Percentiles rank a stretch among this genome's conserved stretches.
These are phyloP conservation scores for Pleodorina starrii DNA, from an alignment of 139 green algal genomes.

Conservation along the genomic window DNA sequence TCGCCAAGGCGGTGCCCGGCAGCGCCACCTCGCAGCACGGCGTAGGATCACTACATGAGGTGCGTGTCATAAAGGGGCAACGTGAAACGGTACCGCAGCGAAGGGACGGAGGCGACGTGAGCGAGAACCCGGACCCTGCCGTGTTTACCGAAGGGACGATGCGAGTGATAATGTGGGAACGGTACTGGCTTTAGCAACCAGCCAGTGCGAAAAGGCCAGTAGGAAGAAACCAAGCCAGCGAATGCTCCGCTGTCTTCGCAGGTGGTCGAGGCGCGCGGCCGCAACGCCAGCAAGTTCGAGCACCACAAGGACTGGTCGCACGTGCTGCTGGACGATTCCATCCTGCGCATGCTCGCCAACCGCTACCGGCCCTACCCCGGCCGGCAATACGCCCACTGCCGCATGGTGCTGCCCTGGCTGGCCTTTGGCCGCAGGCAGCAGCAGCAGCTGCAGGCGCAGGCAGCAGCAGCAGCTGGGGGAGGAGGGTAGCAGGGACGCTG, in stretches of 20 bases:
- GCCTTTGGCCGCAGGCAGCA: background rate
- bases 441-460: background rate
- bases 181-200: too few species aligned
- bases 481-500: too few species aligned
- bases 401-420: conserved; percentile 14
- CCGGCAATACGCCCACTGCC: conserved; percentile 7
- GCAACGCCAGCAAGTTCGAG: conserved; percentile 38
- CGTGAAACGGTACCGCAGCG: too few species aligned
- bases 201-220: too few species aligned
- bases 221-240: too few species aligned
- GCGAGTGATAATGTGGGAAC: too few species aligned
- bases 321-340: conserved; percentile 34
- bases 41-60: background rate
- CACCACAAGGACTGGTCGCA: conserved; percentile 50
- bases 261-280: background rate
- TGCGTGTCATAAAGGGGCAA: too few species aligned
- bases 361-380: background rate
- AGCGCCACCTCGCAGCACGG: conserved; percentile 5
- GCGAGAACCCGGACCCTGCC: too few species aligned
- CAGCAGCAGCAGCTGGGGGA: too few species aligned
- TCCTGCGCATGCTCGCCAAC: conserved; percentile 18
- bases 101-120: too few species aligned
- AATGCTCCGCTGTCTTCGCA: too few species aligned
- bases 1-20: background rate
- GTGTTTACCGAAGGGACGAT: too few species aligned